Conservation (phyloP, 2,329 filamentous ascomycete species). For the Penicillium concentricum region DNA sequence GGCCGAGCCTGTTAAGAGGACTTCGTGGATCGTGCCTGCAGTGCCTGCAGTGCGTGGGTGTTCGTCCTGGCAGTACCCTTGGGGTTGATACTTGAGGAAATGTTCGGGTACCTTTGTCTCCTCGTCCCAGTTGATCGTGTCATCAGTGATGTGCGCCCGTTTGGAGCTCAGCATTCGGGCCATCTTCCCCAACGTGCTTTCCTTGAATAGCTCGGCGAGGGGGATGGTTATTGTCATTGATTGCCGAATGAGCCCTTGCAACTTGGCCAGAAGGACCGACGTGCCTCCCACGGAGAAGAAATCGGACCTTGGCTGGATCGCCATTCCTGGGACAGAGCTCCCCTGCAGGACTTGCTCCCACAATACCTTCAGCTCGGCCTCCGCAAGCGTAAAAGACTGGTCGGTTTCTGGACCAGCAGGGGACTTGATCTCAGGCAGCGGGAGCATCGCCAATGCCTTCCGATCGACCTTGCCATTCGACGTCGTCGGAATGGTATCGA, state of each 20-base stretch:
- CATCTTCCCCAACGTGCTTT: background rate
- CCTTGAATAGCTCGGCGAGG: background rate
- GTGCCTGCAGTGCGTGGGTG: too few species aligned
- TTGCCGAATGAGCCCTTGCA: background rate
- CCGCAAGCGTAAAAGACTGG: background rate
- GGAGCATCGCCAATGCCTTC: background rate
- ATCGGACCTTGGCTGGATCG: background rate
- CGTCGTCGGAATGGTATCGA: background rate
- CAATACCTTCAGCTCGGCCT: background rate
- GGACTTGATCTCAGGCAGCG: background rate
- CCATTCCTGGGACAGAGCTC: too few species aligned
- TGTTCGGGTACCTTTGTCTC: too few species aligned
- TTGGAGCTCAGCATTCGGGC: background rate
- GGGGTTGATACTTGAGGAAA: too few species aligned
- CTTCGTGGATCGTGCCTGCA: too few species aligned
- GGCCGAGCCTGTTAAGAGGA: background rate
- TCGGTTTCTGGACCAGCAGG: background rate
- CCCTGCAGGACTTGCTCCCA: background rate
- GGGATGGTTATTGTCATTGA: background rate
- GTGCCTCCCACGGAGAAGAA: background rate
- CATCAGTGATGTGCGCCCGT: background rate
- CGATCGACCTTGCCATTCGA: background rate
- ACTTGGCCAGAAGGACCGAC: background rate
- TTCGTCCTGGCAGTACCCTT: too few species aligned
- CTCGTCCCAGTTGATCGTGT: background rate